A percentile compares a stretch with the other conserved stretches of the same genome.
Conservation (phyloP, 2,329 filamentous ascomycete genomes). For the Chaetomium sp. region DNA sequence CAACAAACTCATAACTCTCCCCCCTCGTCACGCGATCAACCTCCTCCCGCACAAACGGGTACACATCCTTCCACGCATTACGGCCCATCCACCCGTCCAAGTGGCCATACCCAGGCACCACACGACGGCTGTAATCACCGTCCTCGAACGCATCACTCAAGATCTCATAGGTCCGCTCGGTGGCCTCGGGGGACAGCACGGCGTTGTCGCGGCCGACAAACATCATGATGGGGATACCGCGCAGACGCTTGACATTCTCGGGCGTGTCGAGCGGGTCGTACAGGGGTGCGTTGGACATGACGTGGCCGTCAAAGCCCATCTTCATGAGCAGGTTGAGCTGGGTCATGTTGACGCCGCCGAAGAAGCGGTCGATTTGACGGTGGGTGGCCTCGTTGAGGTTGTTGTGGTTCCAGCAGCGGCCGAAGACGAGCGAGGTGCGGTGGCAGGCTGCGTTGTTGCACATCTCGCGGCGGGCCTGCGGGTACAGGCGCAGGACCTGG, state of each 20-base stretch:
- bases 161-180: slow-evolving; percentile 46
- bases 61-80: slow-evolving; percentile 53
- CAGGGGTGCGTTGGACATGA: slow-evolving; percentile 45
- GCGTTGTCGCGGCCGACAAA: slow-evolving; percentile 52
- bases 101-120: slow-evolving; percentile 54
- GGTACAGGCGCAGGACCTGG: slow-evolving; percentile 52
- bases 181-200: slow-evolving; percentile 48
- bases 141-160: slow-evolving; percentile 43
- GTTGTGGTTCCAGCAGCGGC: slow-evolving; percentile 56
- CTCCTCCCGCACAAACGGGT: slow-evolving; percentile 48
- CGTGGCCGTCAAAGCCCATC: slow-evolving; percentile 45
- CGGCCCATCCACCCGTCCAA: slow-evolving; percentile 58
- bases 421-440: slow-evolving; percentile 53
- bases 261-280: slow-evolving; percentile 42
- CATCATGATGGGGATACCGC: slow-evolving; percentile 48
- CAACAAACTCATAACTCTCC: slow-evolving; percentile 35
- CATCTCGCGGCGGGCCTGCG: slow-evolving; percentile 46
- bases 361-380: slow-evolving; percentile 53
- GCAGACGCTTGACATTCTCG: slow-evolving; percentile 44
- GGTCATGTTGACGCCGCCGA: slow-evolving; percentile 57
- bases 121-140: slow-evolving; percentile 43
- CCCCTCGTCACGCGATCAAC: slow-evolving; percentile 46
- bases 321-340: slow-evolving; percentile 50
- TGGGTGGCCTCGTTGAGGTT: slow-evolving; percentile 63
- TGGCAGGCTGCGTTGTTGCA: slow-evolving; percentile 59